Evolutionary conservation across 805 yeast species (phyloP), one percentile per base, ranked within the genome.

Genomic region (Candida parachauliodes): DNA sequence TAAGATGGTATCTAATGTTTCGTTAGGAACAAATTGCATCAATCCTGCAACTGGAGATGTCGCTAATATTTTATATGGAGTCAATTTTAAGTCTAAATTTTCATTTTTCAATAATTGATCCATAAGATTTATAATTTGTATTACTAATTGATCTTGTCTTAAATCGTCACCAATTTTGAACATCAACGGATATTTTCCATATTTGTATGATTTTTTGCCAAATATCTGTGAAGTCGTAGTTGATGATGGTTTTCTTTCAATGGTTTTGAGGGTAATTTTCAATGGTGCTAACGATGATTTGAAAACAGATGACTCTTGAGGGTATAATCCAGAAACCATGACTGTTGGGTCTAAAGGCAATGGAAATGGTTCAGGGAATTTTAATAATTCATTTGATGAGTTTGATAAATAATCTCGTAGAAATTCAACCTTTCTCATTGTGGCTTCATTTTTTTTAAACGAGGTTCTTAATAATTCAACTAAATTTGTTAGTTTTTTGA

Each of bases 121-220:
- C 95, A 93, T 93, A 42, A 93, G 65, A 40, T 82, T 76, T 40
- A 93, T 86, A 44, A 93, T 87, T 59, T 93, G 98, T 34, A 88
- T 84, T n/a, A 93, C 95, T 46, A 93, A 72, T 59, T 93, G 99
- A 65, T 93, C 99, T 59, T 93, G 99, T 42, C 98, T 70, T 35
- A 93, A 68, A 56, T 93, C 98, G 46, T 85, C 99, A 10, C 99
- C 99, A 35, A 85, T 84, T 59, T 93, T 93, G 63, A 88, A 91
- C 83, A 93, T 91, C 25, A 93, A 64, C 5, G 94, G 79, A 57
- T 88, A 93, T 37, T 62, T 66, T 3, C 70, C 70, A 37, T 65
- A 53, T 35, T 57, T 57, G 11, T 20, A 16, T 25, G 47, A 46
- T 37, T 52, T 55, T 28, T 56, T 55, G 1, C 67, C 67, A 44